Base-by-base conservation (phyloP, 2,329 filamentous ascomycete genomes). In the Fusarium proliferatum region DNA sequence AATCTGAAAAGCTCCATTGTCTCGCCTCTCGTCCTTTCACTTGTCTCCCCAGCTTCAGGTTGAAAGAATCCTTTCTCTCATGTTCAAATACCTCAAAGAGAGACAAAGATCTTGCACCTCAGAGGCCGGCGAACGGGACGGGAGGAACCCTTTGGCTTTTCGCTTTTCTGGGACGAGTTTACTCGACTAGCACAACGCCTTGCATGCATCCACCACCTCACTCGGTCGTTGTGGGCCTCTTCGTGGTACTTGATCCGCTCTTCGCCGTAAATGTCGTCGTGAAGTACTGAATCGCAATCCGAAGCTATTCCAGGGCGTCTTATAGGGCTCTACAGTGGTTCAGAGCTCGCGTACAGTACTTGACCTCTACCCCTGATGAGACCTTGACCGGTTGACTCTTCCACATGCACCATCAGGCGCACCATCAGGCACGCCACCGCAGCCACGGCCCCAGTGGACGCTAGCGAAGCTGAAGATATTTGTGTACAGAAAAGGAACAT, bases 131-230 rank as follows among this genome's bases (percentile, higher is more conserved):
- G 64, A 77, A 76, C 73, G 75, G 73, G 69, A 78, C 76, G 75
- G 74, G 76, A 78, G 74, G 73, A 78, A 68, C 76, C 76, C 72
- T 77, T 71, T 76, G 71, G 76, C 67, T 60, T 67, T 67, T 65
- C 64, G 58, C 42, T 51, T 75, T 67, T 74, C 73, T 67, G 65
- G 71, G 71, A 74, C 53, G 74, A 77, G 63, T 68, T 59, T 69
- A 62, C 71, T 75, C 68, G 60, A 67, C 71, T 77, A 77, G 76
- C 73, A 74, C 74, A 78, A 77, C 71, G 75, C 76, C 75, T 76
- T 72, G 73, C 71, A 75, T 72, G 66, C 69, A 75, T 69, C 71
- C 76, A 78, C 76, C 76, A 77, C 65, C 55, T 73, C 61, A 72
- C 69, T 77, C 55, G 62, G 66, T 71, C 36, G 48, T 55, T 73